Evolutionary conservation across 495 filamentous ascomycete genomes (phyloP), one percentile per base, ranked within the genome.

Genomic region (Talaromyces borbonicus): DNA sequence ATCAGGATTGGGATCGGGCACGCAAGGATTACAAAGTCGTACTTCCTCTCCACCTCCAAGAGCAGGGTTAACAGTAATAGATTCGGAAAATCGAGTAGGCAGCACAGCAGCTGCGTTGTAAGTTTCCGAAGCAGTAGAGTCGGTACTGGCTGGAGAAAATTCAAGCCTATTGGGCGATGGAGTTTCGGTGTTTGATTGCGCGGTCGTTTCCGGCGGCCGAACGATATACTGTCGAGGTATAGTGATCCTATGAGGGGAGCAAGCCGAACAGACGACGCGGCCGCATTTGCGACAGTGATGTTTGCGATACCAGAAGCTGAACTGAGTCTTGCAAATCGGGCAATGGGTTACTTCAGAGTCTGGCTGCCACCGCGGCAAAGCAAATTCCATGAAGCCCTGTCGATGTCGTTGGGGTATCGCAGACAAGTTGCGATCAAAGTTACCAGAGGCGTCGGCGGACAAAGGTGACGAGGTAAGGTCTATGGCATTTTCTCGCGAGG

Each of bases 261-360:
- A 98, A 14, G 76, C 66, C 43, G 82, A 78, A 60, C 92, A 98
- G 11, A 98, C 93, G 1, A 98, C 93, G 23, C 90, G 75, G 5
- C 92, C 92, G 62, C 92, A 98, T 69, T 95, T 96, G 43, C 90
- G 88, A 65, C 90, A 96, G 58, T 96, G 90, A 60, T 96, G 90
- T 56, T 90, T 92, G 43, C 90, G 74, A 58, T 87, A 78, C 73
- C 85, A 95, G 54, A 95, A 87, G 55, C 74, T 84, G 54, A 96
- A 96, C 14, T 73, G 69, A 3, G 70, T 79, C 23, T 62, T 60
- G 51, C 90, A 96, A 31, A 95, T 94, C 1, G 87, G 87, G 62
- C 90, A 96, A 30, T 74, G 69, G 0, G 77, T 75, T 14, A 82
- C 87, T 49, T 87, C 83, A 15, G 73, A 65, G 60, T 96, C 90